Evolutionary conservation across 352 stramenopile genomes (phyloP).

Genomic region (Pythium aphanidermatum): DNA sequence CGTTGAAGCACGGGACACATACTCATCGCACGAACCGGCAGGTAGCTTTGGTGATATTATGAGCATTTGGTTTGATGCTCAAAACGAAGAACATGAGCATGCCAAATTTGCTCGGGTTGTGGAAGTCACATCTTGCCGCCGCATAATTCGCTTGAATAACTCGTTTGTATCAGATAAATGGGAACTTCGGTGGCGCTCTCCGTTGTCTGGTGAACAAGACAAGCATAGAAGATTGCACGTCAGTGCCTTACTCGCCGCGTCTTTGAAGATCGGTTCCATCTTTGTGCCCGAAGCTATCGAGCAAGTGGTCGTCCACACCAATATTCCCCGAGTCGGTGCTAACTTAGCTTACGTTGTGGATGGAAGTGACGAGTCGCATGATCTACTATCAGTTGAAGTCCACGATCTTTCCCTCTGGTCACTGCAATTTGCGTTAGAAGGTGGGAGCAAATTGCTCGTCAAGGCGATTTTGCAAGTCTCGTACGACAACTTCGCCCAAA

Average conservation of each 20-base stretch:
- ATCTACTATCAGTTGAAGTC: constrained; percentile 52
- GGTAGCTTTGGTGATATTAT: constrained; percentile 64
- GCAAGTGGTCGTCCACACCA: constrained; percentile 17
- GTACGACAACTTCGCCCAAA: constrained; percentile 66
- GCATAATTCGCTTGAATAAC: constrained; percentile 27
- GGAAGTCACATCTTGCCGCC: constrained; percentile 17
- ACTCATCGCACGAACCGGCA: constrained; percentile 28
- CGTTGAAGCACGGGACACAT: background rate
- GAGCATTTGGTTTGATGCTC: constrained; percentile 66
- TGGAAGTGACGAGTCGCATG: constrained; percentile 35
- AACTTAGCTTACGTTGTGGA: constrained; percentile 10
- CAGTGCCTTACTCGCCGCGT: constrained; percentile 66
- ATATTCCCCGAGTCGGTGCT: constrained; percentile 7
- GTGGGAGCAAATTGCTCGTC: constrained; percentile 25
- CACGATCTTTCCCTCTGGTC: constrained; percentile 34
- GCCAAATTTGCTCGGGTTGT: constrained; percentile 22
- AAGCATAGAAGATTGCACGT: constrained; percentile 61
- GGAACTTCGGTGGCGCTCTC: constrained; percentile 70
- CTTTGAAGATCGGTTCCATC: constrained; percentile 46
- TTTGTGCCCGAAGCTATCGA: constrained; percentile 38
- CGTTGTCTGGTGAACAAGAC: constrained; percentile 52
- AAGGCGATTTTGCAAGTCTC: constrained; percentile 47
- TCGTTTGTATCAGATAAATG: constrained; percentile 54
- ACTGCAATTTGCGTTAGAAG: constrained; percentile 19
- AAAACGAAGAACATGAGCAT: constrained; percentile 35